A percentile compares a stretch with the other conserved stretches of the same genome.
phyloP scores from a whole-genome alignment of 305 asterid genomes.

The Nicotiana rustica region DNA sequence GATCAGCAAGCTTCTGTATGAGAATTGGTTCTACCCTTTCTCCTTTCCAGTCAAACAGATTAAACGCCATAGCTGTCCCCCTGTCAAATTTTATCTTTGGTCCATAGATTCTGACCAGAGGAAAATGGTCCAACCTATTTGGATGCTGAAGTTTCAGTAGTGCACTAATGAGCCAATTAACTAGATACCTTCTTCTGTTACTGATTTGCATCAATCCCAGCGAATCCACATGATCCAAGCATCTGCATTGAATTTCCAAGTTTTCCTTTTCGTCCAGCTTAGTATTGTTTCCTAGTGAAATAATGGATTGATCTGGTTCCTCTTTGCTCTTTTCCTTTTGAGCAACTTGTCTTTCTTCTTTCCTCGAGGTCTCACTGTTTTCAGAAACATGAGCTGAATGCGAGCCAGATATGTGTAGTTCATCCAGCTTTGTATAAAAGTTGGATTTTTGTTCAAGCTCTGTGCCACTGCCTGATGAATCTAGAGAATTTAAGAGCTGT shows the following conservation, averaged over 20 bases:
- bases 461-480: conserved; percentile 61
- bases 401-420: conserved; percentile 28
- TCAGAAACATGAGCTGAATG: conserved; percentile 25
- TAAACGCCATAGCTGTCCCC: conserved; percentile 88
- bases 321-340: conserved; percentile 34
- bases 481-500: conserved; percentile 43
- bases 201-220: conserved; percentile 65
- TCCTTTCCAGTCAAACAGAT: conserved; percentile 85
- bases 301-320: conserved; percentile 37
- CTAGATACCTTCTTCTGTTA: conserved; percentile 76
- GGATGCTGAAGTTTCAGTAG: conserved; percentile 86
- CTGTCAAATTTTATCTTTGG: conserved; percentile 83
- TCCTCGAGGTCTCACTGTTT: background rate
- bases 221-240: conserved; percentile 87
- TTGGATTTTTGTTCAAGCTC: conserved; percentile 51
- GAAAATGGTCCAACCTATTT: conserved; percentile 63
- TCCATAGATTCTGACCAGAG: conserved; percentile 79
- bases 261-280: conserved; percentile 28
- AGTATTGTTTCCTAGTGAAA: conserved; percentile 2
- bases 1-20: conserved; percentile 84
- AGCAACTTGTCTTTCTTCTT: conserved; percentile 16
- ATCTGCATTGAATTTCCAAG: conserved; percentile 54
- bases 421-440: conserved; percentile 36
- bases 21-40: conserved; percentile 78
- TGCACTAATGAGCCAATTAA: conserved; percentile 83